Evolutionary conservation across 2,329 filamentous ascomycete species (phyloP), one percentile per base, ranked within the genome.

Genomic region (Exophiala sp.): DNA sequence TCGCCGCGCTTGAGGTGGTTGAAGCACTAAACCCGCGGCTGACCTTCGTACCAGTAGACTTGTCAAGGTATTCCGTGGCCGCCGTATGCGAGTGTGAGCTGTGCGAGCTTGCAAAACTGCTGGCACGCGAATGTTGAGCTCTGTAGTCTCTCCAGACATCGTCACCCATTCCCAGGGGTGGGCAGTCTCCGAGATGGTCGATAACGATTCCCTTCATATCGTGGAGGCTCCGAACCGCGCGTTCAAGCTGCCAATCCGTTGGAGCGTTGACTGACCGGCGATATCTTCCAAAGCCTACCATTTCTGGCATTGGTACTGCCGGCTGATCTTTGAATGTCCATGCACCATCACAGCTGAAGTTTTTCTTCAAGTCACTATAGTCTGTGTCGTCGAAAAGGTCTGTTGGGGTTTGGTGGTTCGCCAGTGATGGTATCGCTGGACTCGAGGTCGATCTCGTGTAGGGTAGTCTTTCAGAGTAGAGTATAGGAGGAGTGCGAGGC

Each of bases 281-380:
- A 48, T 60, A 65, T 35, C 55, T 57, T 32, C 60, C 60, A 35
- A 60, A 50, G n/a, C 62, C 62, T 11, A 48, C 60, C 58, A 62
- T 58, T 24, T 54, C 18, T 7, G 50, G 54, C 51, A 62, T 33
- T 8, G 60, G 58, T 9, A 58, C 54, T 11, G 62, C 20, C 11
- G 52, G 52, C 14, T 57, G 45, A n/a, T 47, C 46, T 24, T 53
- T 24, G 43, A 50, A 47, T 24, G 57, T 47, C 55, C 62, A 62
- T 40, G 57, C 40, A 43, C 53, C 58, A 32, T 57, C 48, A 32
- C 35, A 42, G 36, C 60, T 62, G 58, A 59, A 58, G 21, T 49
- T 62, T 38, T 53, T 48, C 47, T 51, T 57, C 36, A 61, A 40
- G 11, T 59, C 53, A 11, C 56, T 52, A 8, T 48, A n/a, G 18